Evolutionary conservation across 306 rosid genomes (phyloP), one percentile per base, ranked within the genome.

Genomic region (Abrus precatorius): DNA sequence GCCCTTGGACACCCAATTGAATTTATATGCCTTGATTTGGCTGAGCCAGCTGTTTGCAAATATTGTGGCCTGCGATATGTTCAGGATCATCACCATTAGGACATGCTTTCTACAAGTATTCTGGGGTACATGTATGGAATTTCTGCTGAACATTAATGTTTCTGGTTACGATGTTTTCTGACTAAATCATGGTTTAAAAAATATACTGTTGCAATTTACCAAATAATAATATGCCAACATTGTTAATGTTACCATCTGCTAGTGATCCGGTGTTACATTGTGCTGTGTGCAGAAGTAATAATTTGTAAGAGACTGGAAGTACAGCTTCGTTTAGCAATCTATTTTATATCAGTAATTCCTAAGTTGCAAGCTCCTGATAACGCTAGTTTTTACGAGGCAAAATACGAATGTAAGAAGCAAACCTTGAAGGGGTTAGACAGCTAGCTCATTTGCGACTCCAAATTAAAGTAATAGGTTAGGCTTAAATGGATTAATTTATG

Each of bases 1-100:
- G 92, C 98, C 29, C 99, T 95, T 65, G 99, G 99, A 60, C 99
- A 93, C 67, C 98, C 97, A 28, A 95, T 95, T 57, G 98, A 95
- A 75, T 95, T 59, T 80, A 95, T 95, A 83, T 95, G 98, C 84
- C 97, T 95, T 5, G 98, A 91, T 81, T 81, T 72, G 86, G 73
- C 66, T 10, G 87, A 88, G 84, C 98, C 99, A 3, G 97, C 97
- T 10, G 41, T 95, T 56, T 93, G 99, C 97, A 95, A 93, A 90
- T 95, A 93, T 45, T 95, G 98, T 40, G 99, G 98, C 82, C 87
- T 91, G 20, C 92, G 97, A 54, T 93, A 67, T 69, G 83, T 88
- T 73, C 99, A 93, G 86, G 94, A 89, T 79, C 99, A 95, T 84
- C 93, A 91, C 85, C 97, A 88, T 79, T 90, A 91, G 82, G 81